Evolutionary conservation across 495 filamentous ascomycete genomes (phyloP).

Genomic region (Jackrogersella minutella): DNA sequence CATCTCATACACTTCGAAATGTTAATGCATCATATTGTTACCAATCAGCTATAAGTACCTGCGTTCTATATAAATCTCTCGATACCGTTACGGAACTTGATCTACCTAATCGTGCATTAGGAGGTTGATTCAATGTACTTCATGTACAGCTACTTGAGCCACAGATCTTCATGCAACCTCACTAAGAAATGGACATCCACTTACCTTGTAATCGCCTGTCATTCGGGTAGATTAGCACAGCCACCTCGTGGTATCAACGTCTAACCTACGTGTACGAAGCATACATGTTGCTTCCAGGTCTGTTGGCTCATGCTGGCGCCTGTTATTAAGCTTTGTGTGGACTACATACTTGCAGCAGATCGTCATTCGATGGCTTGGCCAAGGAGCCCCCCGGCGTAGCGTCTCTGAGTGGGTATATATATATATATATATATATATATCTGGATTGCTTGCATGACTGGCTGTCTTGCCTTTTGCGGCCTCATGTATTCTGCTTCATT

Average conservation of each 20-base stretch:
- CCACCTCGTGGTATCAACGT: conserved; percentile 21
- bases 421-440: neutral
- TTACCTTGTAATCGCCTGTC: too few species aligned
- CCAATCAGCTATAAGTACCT: neutral
- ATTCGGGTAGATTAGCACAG: neutral
- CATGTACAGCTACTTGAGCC: conserved; percentile 1
- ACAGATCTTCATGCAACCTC: conserved; percentile 12
- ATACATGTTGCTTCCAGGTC: neutral
- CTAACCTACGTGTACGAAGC: conserved; percentile 13
- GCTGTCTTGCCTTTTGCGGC: neutral
- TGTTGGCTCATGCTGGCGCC: conserved; percentile 5
- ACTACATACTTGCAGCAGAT: conserved; percentile 31
- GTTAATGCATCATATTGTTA: too few species aligned
- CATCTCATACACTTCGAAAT: too few species aligned
- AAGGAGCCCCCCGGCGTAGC: neutral
- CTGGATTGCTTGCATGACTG: conserved; percentile 12
- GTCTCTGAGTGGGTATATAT: conserved; percentile 8
- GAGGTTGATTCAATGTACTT: conserved; percentile 1
- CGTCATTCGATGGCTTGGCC: conserved; percentile 28
- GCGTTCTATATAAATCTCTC: neutral
- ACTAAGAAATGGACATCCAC: neutral
- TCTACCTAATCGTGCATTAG: conserved; percentile 12
- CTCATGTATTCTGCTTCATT: neutral
- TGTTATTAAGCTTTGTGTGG: conserved; percentile 27
- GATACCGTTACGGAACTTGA: conserved; percentile 7